Conservation (phyloP, 495 filamentous ascomycete species). For the Penicillium taxi region DNA sequence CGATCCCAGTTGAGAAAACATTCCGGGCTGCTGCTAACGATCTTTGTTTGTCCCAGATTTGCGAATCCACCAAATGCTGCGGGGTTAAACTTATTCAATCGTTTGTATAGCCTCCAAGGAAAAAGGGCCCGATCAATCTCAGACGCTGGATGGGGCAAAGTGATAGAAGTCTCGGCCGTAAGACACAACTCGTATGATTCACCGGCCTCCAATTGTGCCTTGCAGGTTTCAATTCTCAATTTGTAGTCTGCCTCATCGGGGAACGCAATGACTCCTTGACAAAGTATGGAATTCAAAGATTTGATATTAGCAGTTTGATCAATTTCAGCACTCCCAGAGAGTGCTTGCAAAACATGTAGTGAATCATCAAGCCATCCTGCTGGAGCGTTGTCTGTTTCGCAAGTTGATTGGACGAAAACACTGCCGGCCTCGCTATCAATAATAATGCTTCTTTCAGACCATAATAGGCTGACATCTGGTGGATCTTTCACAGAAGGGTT, state of each 20-base stretch:
- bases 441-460: slow-evolving; percentile 72
- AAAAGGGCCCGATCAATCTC: slow-evolving; percentile 20
- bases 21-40: slow-evolving; percentile 84
- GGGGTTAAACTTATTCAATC: slow-evolving; percentile 64
- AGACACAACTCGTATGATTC: slow-evolving; percentile 93
- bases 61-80: slow-evolving; percentile 83
- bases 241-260: slow-evolving; percentile 53
- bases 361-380: slow-evolving; percentile 34
- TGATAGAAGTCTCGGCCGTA: slow-evolving; percentile 63
- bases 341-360: slow-evolving; percentile 14
- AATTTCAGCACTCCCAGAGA: background rate
- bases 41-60: slow-evolving; percentile 57
- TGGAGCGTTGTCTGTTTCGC: slow-evolving; percentile 28
- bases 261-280: slow-evolving; percentile 23
- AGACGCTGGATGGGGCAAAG: slow-evolving; percentile 23
- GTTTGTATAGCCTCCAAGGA: slow-evolving; percentile 64
- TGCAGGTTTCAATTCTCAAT: slow-evolving; percentile 57
- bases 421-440: slow-evolving; percentile 59
- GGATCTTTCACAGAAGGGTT: slow-evolving; percentile 30
- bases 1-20: slow-evolving; percentile 74
- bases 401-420: slow-evolving; percentile 56
- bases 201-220: slow-evolving; percentile 63
- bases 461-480: slow-evolving; percentile 69
- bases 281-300: slow-evolving; percentile 28
- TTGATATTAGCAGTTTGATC: slow-evolving; percentile 11